Base-by-base conservation (phyloP, 148 eudicot species). In the Arbutus unedo region DNA sequence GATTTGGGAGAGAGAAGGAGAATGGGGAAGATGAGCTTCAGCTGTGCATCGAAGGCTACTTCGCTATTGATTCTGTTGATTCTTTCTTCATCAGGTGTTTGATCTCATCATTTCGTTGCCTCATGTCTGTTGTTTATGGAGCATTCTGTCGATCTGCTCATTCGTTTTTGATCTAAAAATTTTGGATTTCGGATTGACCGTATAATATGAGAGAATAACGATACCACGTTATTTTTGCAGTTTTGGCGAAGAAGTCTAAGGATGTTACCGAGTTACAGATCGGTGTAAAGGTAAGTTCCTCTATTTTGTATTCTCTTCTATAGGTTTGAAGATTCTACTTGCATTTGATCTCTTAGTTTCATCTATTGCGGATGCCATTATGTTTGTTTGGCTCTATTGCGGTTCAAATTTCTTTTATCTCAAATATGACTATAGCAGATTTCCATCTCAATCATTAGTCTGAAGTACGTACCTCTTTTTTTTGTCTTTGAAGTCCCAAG, bases 191-290 rank as follows among this genome's bases (percentile, higher is more conserved):
- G 45, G 48, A 4, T 72, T n/a, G n/a, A 62, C 18, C 15, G 57
- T 9, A 57, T 78, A 3, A 74, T 44, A 13, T 2, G 15, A 19
- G n/a, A 67, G 8, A 0, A 57, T 10, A 31, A 21, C 2, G 44
- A 56, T 50, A 11, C 4, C 11, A 18, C n/a, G 47, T 59, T 44
- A 0, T 60, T 76, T 56, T 54, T 82, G 19, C 86, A 88, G 93
- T 84, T 83, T 93, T 67, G 76, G 97, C 97, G 3, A 92, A 92
- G 87, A 93, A 91, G 56, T 88, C 98, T 0, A 86, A 79, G 25
- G 99, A 94, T 89, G 98, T 96, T 7, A 92, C 89, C 38, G 94
- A 91, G 83, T 66, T 97, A 81, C 98, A 93, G 93, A 97, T 97
- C 92, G 99, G 98, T 79, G 98, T 97, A 31, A 97, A 97, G 99